Conservation (phyloP, 768 basidiomycete genomes). For the Leccinum aurantiacum region DNA sequence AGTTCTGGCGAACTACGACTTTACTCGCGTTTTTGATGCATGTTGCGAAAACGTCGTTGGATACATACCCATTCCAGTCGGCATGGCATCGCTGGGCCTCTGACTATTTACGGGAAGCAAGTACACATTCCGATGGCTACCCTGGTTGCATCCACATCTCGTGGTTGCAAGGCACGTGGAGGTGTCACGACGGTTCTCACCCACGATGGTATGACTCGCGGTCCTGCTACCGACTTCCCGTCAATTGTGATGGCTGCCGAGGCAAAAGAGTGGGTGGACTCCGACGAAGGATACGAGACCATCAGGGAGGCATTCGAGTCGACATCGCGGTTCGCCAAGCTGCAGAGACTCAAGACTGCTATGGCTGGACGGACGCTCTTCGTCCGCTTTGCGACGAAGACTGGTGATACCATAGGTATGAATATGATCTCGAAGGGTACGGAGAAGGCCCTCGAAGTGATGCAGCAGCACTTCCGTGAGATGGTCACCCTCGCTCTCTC, state of each 20-base stretch:
- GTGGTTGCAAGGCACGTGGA: constrained; percentile 96
- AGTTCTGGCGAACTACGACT: constrained; percentile 84
- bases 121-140: constrained; percentile 98
- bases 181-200: constrained; percentile 94
- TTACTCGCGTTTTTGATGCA: constrained; percentile 89
- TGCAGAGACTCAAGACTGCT: constrained; percentile 83
- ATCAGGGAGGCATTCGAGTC: constrained; percentile 89
- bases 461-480: constrained; percentile 79
- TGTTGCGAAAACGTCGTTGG: constrained; percentile 99
- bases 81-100: constrained; percentile 82
- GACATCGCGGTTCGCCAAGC: constrained; percentile 88
- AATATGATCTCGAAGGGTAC: constrained; percentile 99
- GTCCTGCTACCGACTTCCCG: constrained; percentile 97
- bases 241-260: constrained; percentile 73
- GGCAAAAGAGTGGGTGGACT: constrained; percentile 87
- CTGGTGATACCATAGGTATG: constrained; percentile 99
- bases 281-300: constrained; percentile 70
- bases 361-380: constrained; percentile 93
- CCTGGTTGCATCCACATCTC: constrained; percentile 93
- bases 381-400: constrained; percentile 90
- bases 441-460: constrained; percentile 85
- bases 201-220: constrained; percentile 95
- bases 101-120: constrained; percentile 81
- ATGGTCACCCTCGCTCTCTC: constrained; percentile 93
- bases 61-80: constrained; percentile 93